Conservation (phyloP, 208 protist species). For the Strigomonas culicis region DNA sequence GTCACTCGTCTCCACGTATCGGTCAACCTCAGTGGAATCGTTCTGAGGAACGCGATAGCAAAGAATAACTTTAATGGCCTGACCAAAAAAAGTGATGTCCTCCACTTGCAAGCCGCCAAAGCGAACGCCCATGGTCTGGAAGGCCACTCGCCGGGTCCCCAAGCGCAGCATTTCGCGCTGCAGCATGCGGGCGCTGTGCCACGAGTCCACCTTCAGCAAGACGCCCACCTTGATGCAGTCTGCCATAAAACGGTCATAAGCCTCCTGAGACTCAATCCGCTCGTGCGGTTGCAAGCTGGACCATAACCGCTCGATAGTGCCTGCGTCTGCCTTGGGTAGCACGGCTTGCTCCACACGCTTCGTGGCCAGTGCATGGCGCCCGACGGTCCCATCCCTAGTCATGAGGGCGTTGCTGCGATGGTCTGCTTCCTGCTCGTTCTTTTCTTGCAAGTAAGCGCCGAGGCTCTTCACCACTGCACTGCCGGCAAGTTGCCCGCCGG, state of each 20-base stretch:
- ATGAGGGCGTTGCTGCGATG: not conserved
- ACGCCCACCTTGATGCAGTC: conserved; percentile 80
- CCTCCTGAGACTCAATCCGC: conserved; percentile 39
- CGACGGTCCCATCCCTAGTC: no score
- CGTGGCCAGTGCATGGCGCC: no score
- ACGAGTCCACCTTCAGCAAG: conserved; percentile 87
- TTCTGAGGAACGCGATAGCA: conserved; percentile 75
- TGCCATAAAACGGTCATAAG: conserved; percentile 48
- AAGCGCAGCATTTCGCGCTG: conserved; percentile 54
- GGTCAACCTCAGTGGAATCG: conserved; percentile 56
- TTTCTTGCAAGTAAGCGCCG: not conserved
- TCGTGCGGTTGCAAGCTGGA: conserved; percentile 35
- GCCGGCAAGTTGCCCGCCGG: not conserved
- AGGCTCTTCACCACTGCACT: conserved; percentile 9
- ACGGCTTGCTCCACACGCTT: conserved; percentile 41
- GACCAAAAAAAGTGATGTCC: conserved; percentile 73
- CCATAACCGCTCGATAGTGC: conserved; percentile 51
- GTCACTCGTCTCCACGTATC: conserved; percentile 59
- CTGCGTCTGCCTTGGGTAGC: conserved; percentile 15
- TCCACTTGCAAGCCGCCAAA: conserved; percentile 69
- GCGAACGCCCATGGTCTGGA: conserved; percentile 73
- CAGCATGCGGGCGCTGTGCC: conserved; percentile 83
- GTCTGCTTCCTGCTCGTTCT: not conserved
- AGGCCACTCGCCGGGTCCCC: conserved; percentile 62
- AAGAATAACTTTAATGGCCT: conserved; percentile 64